These are phyloP conservation scores for Rutidosis leptorrhynchoides DNA, from an alignment of 129 eudicot species.

Conservation along the genomic window DNA sequence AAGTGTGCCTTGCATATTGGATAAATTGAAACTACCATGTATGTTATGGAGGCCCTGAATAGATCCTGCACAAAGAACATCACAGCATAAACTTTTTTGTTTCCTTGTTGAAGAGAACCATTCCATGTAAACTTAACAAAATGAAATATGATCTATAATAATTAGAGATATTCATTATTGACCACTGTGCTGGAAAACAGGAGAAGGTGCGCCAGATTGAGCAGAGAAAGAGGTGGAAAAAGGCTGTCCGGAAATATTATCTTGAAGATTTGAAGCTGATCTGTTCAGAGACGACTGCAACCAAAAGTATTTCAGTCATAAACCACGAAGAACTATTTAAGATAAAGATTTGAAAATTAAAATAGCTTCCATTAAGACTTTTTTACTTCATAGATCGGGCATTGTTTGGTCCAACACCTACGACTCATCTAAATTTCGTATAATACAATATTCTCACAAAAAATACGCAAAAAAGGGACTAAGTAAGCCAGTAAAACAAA, in stretches of 20 bases:
- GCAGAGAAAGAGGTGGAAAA: constrained; percentile 68
- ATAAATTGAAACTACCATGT: constrained; percentile 77
- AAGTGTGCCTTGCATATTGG: constrained; percentile 70
- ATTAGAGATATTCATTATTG: constrained; percentile 28
- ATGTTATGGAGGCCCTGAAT: constrained; percentile 76
- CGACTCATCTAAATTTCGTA: not conserved
- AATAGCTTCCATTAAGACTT: not conserved
- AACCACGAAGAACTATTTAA: not conserved
- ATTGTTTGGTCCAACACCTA: not conserved
- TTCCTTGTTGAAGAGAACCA: not conserved
- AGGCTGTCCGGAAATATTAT: constrained; percentile 59
- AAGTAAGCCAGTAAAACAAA: constrained; percentile 3
- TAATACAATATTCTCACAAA: not conserved
- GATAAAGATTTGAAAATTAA: not conserved
- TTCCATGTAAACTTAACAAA: not conserved
- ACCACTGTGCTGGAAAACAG: constrained; percentile 78
- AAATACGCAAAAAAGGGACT: not conserved
- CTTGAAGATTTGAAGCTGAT: constrained; percentile 80
- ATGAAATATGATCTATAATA: not conserved
- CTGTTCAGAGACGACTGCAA: constrained; percentile 82
- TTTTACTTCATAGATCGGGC: not conserved
- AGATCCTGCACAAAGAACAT: constrained; percentile 44
- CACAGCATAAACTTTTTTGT: not conserved
- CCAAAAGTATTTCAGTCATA: constrained; percentile 9
- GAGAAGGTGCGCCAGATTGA: constrained; percentile 92